phyloP scores from a whole-genome alignment of 2,329 filamentous ascomycete species.

The Ophiostoma novo-ulmi region DNA sequence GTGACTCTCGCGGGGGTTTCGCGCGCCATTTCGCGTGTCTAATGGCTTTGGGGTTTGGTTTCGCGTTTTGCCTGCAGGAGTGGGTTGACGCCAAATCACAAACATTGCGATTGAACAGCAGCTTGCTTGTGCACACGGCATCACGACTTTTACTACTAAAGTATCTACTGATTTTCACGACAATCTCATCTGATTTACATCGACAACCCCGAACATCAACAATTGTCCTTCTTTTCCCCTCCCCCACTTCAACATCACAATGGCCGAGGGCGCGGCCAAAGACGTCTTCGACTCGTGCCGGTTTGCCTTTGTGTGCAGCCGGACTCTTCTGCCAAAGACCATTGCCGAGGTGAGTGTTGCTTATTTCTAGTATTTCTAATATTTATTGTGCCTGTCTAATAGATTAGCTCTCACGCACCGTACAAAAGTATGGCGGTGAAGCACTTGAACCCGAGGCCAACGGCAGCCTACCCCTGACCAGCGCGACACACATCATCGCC shows the following conservation, averaged over 20 bases:
- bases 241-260: conserved; percentile 18
- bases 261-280: conserved; percentile 33
- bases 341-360: conserved; percentile 38
- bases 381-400: conserved; percentile 1
- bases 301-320: conserved; percentile 45
- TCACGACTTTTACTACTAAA: neutral
- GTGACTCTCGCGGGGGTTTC: conserved; percentile 28
- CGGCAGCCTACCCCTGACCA: conserved; percentile 44
- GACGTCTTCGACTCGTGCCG: conserved; percentile 41
- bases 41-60: conserved; percentile 17
- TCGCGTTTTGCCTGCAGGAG: conserved; percentile 19
- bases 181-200: neutral
- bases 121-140: neutral
- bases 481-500: conserved; percentile 55
- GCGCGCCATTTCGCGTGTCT: conserved; percentile 21
- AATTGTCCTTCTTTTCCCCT: neutral
- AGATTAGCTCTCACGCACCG: conserved; percentile 39
- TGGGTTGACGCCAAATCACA: conserved; percentile 4
- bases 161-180: neutral
- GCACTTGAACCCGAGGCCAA: conserved; percentile 46
- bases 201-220: too few relatives aligned
- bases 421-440: conserved; percentile 47
- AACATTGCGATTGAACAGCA: conserved; percentile 15
- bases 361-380: neutral
- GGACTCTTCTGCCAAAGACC: conserved; percentile 37